These are phyloP conservation scores for Cladosporium austrohemisphaericum DNA, from an alignment of 2,329 filamentous ascomycete species.

Conservation along the genomic window DNA sequence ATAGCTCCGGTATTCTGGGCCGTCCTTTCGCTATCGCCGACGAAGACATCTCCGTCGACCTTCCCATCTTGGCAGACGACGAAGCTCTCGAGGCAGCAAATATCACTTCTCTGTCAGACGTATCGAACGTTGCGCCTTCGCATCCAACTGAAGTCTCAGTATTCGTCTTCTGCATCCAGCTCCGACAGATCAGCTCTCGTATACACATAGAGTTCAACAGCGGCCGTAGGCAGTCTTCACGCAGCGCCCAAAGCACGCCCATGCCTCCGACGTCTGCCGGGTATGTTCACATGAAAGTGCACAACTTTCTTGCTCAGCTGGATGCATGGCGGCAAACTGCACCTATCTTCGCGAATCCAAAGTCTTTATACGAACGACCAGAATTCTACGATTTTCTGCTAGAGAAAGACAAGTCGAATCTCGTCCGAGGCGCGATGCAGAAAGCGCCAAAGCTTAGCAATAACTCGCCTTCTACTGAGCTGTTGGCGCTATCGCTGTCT, in stretches of 20 bases:
- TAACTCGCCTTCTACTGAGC: slow-evolving; percentile 12
- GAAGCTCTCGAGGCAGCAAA: slow-evolving; percentile 18
- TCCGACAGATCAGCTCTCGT: slow-evolving; percentile 41
- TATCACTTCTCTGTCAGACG: slow-evolving; percentile 22
- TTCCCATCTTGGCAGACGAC: slow-evolving; percentile 37
- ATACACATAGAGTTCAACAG: slow-evolving; percentile 26
- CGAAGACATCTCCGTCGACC: slow-evolving; percentile 35
- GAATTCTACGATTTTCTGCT: slow-evolving; percentile 46
- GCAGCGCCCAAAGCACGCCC: slow-evolving; percentile 2
- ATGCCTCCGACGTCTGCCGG: slow-evolving; percentile 18
- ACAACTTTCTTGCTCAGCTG: slow-evolving; percentile 35
- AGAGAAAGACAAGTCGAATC: slow-evolving; percentile 40
- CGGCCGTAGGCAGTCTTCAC: slow-evolving; percentile 1
- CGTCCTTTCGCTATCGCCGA: slow-evolving; percentile 44
- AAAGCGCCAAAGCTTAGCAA: slow-evolving; percentile 37
- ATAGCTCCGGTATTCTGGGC: slow-evolving; percentile 42
- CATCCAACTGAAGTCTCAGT: slow-evolving; percentile 34
- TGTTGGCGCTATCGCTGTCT: slow-evolving; percentile 16
- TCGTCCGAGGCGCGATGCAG: slow-evolving; percentile 40
- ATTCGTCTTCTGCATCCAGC: slow-evolving; percentile 38
- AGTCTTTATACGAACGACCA: slow-evolving; percentile 41
- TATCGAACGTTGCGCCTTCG: slow-evolving; percentile 4
- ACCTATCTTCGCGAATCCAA: slow-evolving; percentile 34
- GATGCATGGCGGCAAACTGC: slow-evolving; percentile 35
- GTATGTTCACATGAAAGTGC: slow-evolving; percentile 24